phyloP scores from a whole-genome alignment of 2,329 filamentous ascomycete species.

The Lachnum nothofagi region DNA sequence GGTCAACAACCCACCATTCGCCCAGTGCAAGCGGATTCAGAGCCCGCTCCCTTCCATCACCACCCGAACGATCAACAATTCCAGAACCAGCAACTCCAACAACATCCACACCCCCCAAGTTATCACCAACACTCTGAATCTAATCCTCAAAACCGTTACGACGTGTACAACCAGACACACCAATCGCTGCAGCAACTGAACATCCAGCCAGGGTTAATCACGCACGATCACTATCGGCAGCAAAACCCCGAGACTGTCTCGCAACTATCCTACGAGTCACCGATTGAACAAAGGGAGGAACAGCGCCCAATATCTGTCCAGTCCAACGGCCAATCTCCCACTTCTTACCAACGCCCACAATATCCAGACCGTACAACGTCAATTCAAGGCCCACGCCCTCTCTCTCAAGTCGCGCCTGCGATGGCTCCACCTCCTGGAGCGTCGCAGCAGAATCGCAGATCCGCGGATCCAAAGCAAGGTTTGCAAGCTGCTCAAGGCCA shows the following conservation, averaged over 20 bases:
- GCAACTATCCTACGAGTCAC: conserved; percentile 59
- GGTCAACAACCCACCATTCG: conserved; percentile 27
- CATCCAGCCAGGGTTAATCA: conserved; percentile 32
- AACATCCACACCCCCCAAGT: conserved; percentile 19
- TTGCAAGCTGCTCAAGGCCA: conserved; percentile 21
- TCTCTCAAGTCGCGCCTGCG: conserved; percentile 21
- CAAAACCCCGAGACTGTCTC: conserved; percentile 57
- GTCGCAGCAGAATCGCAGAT: conserved; percentile 27
- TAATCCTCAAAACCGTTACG: conserved; percentile 27
- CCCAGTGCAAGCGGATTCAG: conserved; percentile 23
- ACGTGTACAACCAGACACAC: conserved; percentile 18
- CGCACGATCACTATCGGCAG: conserved; percentile 33
- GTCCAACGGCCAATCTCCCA: conserved; percentile 28
- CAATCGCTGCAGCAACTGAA: conserved; percentile 32
- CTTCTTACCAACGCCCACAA: conserved; percentile 18
- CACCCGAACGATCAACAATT: conserved; percentile 34
- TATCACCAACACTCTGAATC: conserved; percentile 25
- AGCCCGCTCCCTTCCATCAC: conserved; percentile 16
- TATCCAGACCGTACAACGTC: conserved; percentile 26
- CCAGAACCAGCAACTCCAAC: conserved; percentile 20
- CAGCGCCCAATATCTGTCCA: conserved; percentile 30
- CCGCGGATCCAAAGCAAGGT: conserved; percentile 27
- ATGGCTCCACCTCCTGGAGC: conserved; percentile 27
- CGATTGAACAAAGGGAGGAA: conserved; percentile 33
- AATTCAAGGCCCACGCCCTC: conserved; percentile 23